Conservation (phyloP, 768 basidiomycete genomes). For the Daedaleopsis nitida region DNA sequence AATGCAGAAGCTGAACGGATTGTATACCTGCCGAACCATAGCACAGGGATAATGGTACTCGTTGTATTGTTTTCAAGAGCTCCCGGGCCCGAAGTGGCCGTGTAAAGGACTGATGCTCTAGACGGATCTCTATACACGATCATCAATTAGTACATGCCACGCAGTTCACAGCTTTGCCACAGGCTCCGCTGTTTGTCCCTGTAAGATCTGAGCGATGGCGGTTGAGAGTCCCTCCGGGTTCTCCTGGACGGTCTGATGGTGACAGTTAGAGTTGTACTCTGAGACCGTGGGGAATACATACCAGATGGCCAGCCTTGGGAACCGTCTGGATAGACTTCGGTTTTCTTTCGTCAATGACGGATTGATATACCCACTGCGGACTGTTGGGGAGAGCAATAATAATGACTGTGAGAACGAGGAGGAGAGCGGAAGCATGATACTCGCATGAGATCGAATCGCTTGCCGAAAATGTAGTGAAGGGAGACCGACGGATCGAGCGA, state of each 20-base stretch:
- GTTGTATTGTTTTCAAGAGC: no score
- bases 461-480: constrained; percentile 15
- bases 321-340: background rate
- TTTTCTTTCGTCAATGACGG: background rate
- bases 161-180: background rate
- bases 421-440: background rate
- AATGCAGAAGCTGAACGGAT: no score
- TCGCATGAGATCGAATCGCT: constrained; percentile 13
- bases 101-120: no score
- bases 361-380: background rate
- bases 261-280: background rate
- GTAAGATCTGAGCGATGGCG: background rate
- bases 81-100: no score
- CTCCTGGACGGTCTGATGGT: background rate
- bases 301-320: background rate
- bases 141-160: no score
- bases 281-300: background rate
- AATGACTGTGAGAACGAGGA: background rate
- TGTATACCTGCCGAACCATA: no score
- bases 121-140: no score
- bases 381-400: no score
- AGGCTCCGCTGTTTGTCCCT: background rate
- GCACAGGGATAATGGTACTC: no score
- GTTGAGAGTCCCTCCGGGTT: background rate
- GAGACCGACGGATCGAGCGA: constrained; percentile 5